Evolutionary conservation across 352 stramenopile species (phyloP).

Genomic region (Phytophthora hibernalis): DNA sequence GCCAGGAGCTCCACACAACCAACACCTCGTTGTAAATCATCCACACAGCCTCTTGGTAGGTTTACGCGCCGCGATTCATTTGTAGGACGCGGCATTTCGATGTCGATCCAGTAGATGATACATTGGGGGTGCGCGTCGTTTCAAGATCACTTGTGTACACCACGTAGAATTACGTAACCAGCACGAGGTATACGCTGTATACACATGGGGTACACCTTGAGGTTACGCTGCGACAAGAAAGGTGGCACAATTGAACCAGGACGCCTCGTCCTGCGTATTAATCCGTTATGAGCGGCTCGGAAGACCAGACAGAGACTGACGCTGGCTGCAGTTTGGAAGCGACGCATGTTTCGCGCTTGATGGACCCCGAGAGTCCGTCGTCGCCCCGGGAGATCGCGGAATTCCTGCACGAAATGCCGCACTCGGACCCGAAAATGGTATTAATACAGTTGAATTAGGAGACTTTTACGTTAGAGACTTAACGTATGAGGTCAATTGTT

Average conservation of each 20-base stretch:
- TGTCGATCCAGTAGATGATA: constrained; percentile 4
- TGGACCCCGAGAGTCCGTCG: constrained; percentile 54
- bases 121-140: constrained; percentile 23
- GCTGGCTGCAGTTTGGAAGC: constrained; percentile 27
- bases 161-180: constrained; percentile 1
- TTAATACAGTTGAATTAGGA: background rate
- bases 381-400: constrained; percentile 66
- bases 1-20: constrained; percentile 64
- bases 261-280: background rate
- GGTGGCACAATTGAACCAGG: background rate
- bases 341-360: constrained; percentile 48
- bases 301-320: constrained; percentile 23
- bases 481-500: background rate
- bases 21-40: constrained; percentile 62
- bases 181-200: background rate
- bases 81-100: background rate
- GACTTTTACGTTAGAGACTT: too few species aligned
- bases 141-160: constrained; percentile 28
- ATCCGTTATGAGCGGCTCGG: constrained; percentile 26
- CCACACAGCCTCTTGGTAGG: constrained; percentile 57
- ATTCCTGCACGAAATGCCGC: constrained; percentile 70
- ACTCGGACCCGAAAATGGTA: constrained; percentile 76
- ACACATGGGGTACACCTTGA: background rate
- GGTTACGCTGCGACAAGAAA: constrained; percentile 23
- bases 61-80: constrained; percentile 19